These are phyloP conservation scores for Starmerella bombicola DNA, from an alignment of 805 yeast species.

Conservation along the genomic window DNA sequence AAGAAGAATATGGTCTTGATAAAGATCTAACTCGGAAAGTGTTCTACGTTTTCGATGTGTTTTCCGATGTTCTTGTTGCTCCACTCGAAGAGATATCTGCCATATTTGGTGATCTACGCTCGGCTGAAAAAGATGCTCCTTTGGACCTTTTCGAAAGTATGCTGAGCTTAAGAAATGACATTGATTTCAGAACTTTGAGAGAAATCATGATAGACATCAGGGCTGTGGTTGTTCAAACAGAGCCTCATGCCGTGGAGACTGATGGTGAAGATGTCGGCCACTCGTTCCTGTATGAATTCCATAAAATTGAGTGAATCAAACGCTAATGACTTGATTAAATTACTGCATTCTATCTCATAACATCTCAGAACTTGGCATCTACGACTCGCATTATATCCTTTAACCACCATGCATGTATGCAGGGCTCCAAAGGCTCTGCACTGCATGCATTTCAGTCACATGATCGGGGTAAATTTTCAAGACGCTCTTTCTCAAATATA, in stretches of 20 bases:
- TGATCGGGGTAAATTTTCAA: no score
- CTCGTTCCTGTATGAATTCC: slow-evolving; percentile 20
- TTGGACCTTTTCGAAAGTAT: slow-evolving; percentile 54
- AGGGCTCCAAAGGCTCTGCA: no score
- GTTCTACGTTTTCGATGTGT: slow-evolving; percentile 48
- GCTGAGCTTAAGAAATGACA: slow-evolving; percentile 35
- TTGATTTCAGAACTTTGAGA: slow-evolving; percentile 26
- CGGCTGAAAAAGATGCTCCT: slow-evolving; percentile 66
- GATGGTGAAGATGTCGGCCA: slow-evolving; percentile 18
- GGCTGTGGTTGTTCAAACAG: slow-evolving; percentile 20
- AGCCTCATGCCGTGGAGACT: slow-evolving; percentile 7
- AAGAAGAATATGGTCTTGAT: slow-evolving; percentile 28
- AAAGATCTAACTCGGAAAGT: slow-evolving; percentile 35
- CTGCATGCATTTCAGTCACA: no score
- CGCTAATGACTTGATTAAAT: no score
- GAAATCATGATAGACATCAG: slow-evolving; percentile 28
- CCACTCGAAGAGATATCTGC: slow-evolving; percentile 38
- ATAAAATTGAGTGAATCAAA: not conserved
- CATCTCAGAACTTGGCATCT: no score
- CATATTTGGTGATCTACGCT: slow-evolving; percentile 50
- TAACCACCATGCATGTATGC: no score
- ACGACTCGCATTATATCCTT: no score
- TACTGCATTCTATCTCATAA: no score
- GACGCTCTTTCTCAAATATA: no score
- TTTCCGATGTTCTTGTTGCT: slow-evolving; percentile 44